Base-by-base conservation (phyloP, 495 filamentous ascomycete genomes). In the Thermochaetoides thermophila region DNA sequence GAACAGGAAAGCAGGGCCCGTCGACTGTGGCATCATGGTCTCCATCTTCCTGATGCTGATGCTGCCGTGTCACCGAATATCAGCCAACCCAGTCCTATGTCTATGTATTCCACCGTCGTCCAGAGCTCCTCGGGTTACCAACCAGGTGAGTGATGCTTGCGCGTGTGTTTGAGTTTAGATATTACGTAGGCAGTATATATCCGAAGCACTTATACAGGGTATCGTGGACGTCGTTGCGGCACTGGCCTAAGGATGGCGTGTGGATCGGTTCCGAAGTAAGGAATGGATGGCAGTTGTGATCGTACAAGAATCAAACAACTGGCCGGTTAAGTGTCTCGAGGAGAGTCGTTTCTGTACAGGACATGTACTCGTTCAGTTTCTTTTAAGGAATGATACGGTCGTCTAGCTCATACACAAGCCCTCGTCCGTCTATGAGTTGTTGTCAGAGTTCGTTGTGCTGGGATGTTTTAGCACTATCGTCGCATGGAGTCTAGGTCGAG, bases 1-100 rank as follows among this genome's bases (percentile, higher is more conserved):
- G 67, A 87, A 94, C 73, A 81, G 85, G 68, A 91, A 95, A 12
- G 81, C 68, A 50, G 83, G 81, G 27, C 74, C 79, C 66, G 79
- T 78, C 49, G 66, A 50, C 32, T 68, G 73, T 38, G 64, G 31
- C 56, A 63, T 61, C 31, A 48, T 61, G 49, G 46, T 37, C 19
- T 65, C 63, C 61, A 67, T 66, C 41, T 42, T 53, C 27, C 34
- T 43, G 23, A 21, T 49, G 42, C 32, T 43, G 33, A 31, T 37
- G 31, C 35, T 13, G 29, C 19, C 11, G 25, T 14, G 5, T 14
- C 15, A 10, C 33, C 17, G 19, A 12, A 30, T 8, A 28, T 34
- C 16, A 29, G 21, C 6, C 21, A 24, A 24, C 6, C 21, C 21
- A 24, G 21, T 24, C 11, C 21, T 6, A 6, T 6, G 21, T 24